These are phyloP conservation scores for Chloroidium sp. DNA, from an alignment of 163 green algal genomes.

Conservation along the genomic window DNA sequence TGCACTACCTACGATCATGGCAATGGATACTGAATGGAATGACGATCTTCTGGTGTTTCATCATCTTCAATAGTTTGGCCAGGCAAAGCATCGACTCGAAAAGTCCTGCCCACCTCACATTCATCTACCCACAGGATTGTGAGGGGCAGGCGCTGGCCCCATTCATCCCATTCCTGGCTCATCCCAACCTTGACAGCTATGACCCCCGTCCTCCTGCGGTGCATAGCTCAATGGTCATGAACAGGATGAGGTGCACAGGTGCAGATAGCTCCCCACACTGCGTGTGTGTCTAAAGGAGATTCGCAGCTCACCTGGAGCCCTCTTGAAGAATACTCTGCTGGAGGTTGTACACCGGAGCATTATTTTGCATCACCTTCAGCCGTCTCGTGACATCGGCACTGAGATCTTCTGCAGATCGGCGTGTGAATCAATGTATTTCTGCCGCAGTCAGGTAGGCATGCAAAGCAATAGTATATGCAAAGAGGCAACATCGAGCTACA, in stretches of 20 bases:
- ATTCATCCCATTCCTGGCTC: conserved; percentile 94
- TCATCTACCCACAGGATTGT: conserved; percentile 97
- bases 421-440: too few relatives aligned
- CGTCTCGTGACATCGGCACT: neutral
- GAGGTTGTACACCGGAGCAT: neutral
- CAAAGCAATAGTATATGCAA: too few relatives aligned
- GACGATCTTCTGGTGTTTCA: too few relatives aligned
- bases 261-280: neutral
- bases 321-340: neutral
- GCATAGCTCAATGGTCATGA: too few relatives aligned
- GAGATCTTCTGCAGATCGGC: neutral
- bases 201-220: conserved; percentile 52
- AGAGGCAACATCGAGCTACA: too few relatives aligned
- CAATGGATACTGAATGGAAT: too few relatives aligned
- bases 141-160: conserved; percentile 74
- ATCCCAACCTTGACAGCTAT: conserved; percentile 94
- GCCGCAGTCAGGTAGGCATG: too few relatives aligned
- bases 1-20: conserved; percentile 57
- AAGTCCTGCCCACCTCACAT: conserved; percentile 56
- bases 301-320: neutral
- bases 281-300: neutral
- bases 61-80: too few relatives aligned
- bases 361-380: neutral
- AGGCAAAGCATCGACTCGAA: neutral
- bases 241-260: neutral